These are phyloP conservation scores for Emmonsiellopsis sp. DNA, from an alignment of 2,329 filamentous ascomycete species.

Conservation along the genomic window DNA sequence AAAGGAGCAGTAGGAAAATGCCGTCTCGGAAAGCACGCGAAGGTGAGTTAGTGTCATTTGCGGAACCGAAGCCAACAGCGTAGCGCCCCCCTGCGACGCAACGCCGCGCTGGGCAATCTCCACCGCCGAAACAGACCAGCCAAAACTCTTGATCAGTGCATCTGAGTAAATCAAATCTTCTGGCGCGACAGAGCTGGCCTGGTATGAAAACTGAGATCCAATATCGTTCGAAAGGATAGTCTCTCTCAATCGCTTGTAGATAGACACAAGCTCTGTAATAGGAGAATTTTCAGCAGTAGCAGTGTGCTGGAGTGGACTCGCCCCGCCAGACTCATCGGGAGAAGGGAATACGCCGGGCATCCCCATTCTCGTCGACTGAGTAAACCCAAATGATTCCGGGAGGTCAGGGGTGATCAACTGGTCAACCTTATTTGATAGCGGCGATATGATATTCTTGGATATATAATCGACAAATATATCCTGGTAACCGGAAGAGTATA, in stretches of 20 bases:
- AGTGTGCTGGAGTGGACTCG: slow-evolving; percentile 25
- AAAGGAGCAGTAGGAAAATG: slow-evolving; percentile 72
- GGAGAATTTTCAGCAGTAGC: slow-evolving; percentile 23
- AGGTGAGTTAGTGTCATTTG: slow-evolving; percentile 78
- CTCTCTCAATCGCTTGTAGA: slow-evolving; percentile 49
- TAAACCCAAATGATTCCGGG: slow-evolving; percentile 20
- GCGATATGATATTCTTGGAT: slow-evolving; percentile 40
- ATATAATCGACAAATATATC: slow-evolving; percentile 46
- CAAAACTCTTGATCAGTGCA: slow-evolving; percentile 46
- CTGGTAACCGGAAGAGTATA: slow-evolving; percentile 31
- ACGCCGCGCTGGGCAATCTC: slow-evolving; percentile 89
- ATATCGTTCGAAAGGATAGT: slow-evolving; percentile 46
- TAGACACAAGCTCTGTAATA: slow-evolving; percentile 41
- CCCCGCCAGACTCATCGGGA: slow-evolving; percentile 22
- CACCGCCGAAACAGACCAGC: slow-evolving; percentile 75
- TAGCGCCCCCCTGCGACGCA: slow-evolving; percentile 62
- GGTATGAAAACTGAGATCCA: slow-evolving; percentile 37
- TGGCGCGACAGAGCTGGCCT: slow-evolving; percentile 27
- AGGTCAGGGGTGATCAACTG: slow-evolving; percentile 22
- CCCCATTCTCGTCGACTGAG: slow-evolving; percentile 22
- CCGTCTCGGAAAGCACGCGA: slow-evolving; percentile 79
- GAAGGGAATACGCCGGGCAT: slow-evolving; percentile 33
- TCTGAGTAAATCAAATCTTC: slow-evolving; percentile 43
- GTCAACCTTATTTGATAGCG: slow-evolving; percentile 36
- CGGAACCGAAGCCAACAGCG: slow-evolving; percentile 73